phyloP scores from a whole-genome alignment of 169 alveolate species.

The Plasmodium reichenowi region DNA sequence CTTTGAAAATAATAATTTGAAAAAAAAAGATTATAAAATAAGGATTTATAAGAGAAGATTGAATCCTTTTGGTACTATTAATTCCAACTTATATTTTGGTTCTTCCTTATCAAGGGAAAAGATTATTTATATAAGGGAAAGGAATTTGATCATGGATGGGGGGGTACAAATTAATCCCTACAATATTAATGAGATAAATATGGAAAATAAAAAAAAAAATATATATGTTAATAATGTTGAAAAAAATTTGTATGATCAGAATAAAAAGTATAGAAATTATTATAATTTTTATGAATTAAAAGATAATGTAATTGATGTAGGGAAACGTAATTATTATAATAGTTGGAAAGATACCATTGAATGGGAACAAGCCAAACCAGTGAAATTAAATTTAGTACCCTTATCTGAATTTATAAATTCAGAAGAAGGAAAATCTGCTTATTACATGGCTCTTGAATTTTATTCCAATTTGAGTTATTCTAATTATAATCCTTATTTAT shows the following conservation, averaged over 20 bases:
- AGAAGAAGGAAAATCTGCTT: slow-evolving; percentile 42
- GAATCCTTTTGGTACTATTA: slow-evolving; percentile 29
- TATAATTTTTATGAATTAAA: too few species aligned
- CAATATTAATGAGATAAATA: not conserved
- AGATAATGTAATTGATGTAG: too few species aligned
- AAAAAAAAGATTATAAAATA: slow-evolving; percentile 5
- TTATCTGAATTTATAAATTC: slow-evolving; percentile 64
- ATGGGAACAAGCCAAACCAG: slow-evolving; percentile 63
- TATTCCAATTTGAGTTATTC: slow-evolving; percentile 65
- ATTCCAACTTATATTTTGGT: slow-evolving; percentile 35
- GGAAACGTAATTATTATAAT: not conserved
- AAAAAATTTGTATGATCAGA: too few species aligned
- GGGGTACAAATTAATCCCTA: slow-evolving; percentile 1
- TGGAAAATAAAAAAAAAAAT: not conserved
- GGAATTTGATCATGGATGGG: slow-evolving; percentile 30
- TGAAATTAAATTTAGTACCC: slow-evolving; percentile 53
- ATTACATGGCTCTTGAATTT: slow-evolving; percentile 63
- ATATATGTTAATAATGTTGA: too few species aligned
- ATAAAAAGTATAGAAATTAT: too few species aligned
- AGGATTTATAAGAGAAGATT: slow-evolving; percentile 32
- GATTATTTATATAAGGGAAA: slow-evolving; percentile 31
- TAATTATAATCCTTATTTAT: slow-evolving; percentile 41
- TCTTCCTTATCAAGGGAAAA: slow-evolving; percentile 46
- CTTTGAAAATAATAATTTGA: slow-evolving; percentile 54
- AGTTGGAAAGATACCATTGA: slow-evolving; percentile 58